Base-by-base conservation (phyloP, 225 moss, liverwort and hornwort genomes). In the Polytrichum commune region DNA sequence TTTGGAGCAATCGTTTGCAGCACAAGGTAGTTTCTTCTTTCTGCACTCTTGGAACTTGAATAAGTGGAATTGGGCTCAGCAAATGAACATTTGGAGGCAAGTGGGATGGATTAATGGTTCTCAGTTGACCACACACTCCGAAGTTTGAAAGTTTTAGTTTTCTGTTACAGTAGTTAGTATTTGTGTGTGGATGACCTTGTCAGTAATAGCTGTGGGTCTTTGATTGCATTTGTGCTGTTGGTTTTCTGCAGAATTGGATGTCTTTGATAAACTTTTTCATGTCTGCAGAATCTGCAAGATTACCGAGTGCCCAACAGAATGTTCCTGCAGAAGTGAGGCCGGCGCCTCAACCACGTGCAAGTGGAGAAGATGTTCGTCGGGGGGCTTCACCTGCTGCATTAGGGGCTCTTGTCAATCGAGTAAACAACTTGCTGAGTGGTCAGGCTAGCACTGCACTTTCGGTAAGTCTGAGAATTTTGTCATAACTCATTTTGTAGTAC, bases 1-100 rank as follows among this genome's bases (percentile, higher is more conserved):
- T 35, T 84, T 98, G 95, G 98, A 95, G 95, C 93, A 95, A 80
- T 84, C 95, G 29, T 89, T 91, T 83, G 83, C 93, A 70, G 69
- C 88, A 70, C 86, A 86, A 69, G 97, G 97, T 98, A 85, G 74
- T 65, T 29, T 46, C 19, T 4, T 53, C 58, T 55, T 22, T 7
- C 13, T 46, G 46, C 46, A 19, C 24, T 60, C n/a, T 46, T 46
- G 46, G 46, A 46, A 46, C 46, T 46, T 46, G 46, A 46, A 46
- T 46, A 46, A 46, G 13, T 46, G 13, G 46, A 46, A 46, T 46
- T 16, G 46, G 46, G 4, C 46, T 46, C 13, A 13, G 16, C 13
- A 2, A 35, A 38, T 10, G 13, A 46, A 46, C 46, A 46, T 4
- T 13, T 46, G 46, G 32, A 32, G 32, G 13, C 46, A 46, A 46